Percentiles rank a stretch among this genome's conserved stretches.
Conservation (phyloP, 2,329 filamentous ascomycete species). For the Aureobasidium leucospermi region DNA sequence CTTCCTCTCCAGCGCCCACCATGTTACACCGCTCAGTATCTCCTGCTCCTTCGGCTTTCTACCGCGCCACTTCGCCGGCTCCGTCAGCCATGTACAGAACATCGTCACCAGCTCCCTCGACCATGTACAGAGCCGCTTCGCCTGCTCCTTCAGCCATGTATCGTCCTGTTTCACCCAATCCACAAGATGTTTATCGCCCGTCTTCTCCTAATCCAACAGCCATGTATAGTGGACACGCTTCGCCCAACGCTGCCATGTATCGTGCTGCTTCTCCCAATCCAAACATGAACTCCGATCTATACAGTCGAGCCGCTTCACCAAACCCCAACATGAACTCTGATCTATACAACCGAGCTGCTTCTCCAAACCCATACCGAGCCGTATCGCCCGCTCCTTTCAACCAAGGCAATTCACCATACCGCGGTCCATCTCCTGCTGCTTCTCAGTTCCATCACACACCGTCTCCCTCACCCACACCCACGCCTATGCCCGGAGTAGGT, state of each 20-base stretch:
- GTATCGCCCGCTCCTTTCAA: constrained; percentile 1
- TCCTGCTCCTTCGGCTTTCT: constrained; percentile 30
- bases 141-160: constrained; percentile 16
- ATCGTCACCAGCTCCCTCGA: constrained; percentile 19
- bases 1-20: constrained; percentile 20
- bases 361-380: constrained; percentile 14
- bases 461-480: background rate
- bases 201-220: constrained; percentile 19
- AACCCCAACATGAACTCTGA: constrained; percentile 13
- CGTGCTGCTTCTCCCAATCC: constrained; percentile 18
- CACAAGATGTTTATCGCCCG: constrained; percentile 12
- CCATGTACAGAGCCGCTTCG: constrained; percentile 22
- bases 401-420: constrained; percentile 10
- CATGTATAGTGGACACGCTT: background rate
- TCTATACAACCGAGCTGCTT: constrained; percentile 7
- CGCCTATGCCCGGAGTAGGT: background rate
- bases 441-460: constrained; percentile 25
- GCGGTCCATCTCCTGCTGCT: constrained; percentile 22
- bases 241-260: constrained; percentile 12
- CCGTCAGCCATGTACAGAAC: constrained; percentile 20
- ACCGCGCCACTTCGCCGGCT: constrained; percentile 18
- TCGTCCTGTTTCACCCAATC: constrained; percentile 15
- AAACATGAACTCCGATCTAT: constrained; percentile 7
- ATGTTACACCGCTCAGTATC: constrained; percentile 30
- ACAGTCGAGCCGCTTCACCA: constrained; percentile 21